Base-by-base conservation (phyloP, 768 basidiomycete species). In the Cystobasidium tubakii region DNA sequence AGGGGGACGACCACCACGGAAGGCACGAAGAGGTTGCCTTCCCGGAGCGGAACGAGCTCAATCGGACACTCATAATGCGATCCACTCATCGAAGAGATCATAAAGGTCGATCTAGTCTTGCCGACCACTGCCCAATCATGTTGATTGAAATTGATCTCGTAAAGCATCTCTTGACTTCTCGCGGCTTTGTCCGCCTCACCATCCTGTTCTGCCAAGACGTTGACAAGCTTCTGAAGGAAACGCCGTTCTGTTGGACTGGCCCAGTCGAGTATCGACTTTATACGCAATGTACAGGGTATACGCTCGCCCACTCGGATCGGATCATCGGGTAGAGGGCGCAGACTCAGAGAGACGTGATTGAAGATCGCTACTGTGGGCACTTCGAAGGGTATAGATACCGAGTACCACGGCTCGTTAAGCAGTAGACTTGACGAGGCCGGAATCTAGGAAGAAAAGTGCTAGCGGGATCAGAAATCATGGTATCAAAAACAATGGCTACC, bases 301-400 rank as follows among this genome's bases (percentile, higher is more conserved):
- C 15, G 34, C 23, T 71, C 34, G 31, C 69, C 69, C 1, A 71
- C 36, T 2, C 44, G 69, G 17, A 62, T 36, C 12, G 69, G 53
- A 9, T 33, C 10, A 1, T 46, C 10, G 55, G 25, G 1, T 15
- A 36, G 10, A 7, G 55, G 2, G 10, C 15, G 55, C 17, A 71
- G 25, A 10, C 21, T n/a, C 13, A 71, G 34, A 34, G 69, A 71
- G 29, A 60, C 69, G 25, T 29, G 50, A 55, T 29, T 60, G 36
- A 54, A 71, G 21, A 71, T 71, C 17, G 69, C 69, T 25, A 60
- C 39, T 42, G 50, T 54, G 39, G 69, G 69, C 10, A 71, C 55
- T 29, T 71, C 69, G 34, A 71, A 71, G 19, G 69, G 69, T 9
- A 71, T 60, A 12, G 69, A 60, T 12, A 71, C 31, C 15, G 44